Base-by-base conservation (phyloP, 768 basidiomycete species). In the Termitomyces sp. region DNA sequence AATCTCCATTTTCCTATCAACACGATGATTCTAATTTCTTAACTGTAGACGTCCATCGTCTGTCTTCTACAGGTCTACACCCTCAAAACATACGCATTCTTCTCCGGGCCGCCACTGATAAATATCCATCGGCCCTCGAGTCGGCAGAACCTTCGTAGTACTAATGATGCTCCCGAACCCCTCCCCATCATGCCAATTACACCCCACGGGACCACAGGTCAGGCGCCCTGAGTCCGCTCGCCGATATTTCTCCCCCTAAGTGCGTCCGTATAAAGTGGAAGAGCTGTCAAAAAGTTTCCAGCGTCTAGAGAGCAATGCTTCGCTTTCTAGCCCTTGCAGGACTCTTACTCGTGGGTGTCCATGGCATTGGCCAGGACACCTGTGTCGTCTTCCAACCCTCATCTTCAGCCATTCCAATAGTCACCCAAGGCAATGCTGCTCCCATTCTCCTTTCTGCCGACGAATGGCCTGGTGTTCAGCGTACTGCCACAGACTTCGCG, bases 401-500 rank as follows among this genome's bases (percentile, higher is more conserved):
- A 0, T 50, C 70, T 6, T 67, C 70, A 26, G 60, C 69, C 0
- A 81, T 86, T 64, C 64, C 79, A 2, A 67, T 84, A 49, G 80
- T 82, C 43, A 69, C 70, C 62, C 72, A 74, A 42, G 72, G 76
- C 37, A 68, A 69, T n/a, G 83, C 79, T 2, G 71, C 81, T 1
- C 80, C 81, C 3, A 73, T 86, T 20, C 69, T 83, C 34, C 69
- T 82, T 44, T 81, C 83, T 16, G 63, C 75, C 1, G 83, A 84
- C 48, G 85, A 87, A 39, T 87, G 82, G 82, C 79, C 82, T n/a
- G 83, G 83, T 44, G 83, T 87, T 2, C 84, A 83, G 55, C 76
- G 81, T 33, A 84, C 84, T 6, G 85, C 84, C 6, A 62, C 74
- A 9, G 81, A 85, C 62, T 87, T 89, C 62, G 83, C 76, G 1